phyloP scores from a whole-genome alignment of 495 filamentous ascomycete genomes.

The Tetracladium setigerum region DNA sequence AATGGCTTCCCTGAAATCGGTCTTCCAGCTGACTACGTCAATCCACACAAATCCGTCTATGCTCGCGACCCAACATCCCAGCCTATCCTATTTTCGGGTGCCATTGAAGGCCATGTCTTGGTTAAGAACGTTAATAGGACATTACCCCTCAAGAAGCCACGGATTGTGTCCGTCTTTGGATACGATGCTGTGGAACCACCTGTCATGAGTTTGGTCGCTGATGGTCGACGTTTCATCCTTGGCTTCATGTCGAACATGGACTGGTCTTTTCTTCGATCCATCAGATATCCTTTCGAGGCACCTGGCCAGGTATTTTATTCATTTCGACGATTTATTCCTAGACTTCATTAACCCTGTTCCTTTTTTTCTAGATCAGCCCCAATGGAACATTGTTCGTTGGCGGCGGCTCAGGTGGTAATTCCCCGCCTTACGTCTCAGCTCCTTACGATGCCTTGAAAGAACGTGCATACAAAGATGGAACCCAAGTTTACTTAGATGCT shows the following conservation, averaged over 20 bases:
- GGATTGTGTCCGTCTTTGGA: conserved; percentile 41
- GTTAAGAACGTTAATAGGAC: conserved; percentile 51
- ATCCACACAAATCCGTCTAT: conserved; percentile 44
- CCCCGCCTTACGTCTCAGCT: conserved; percentile 26
- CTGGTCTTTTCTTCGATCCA: too few relatives aligned
- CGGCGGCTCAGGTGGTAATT: conserved; percentile 13
- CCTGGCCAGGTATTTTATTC: too few relatives aligned
- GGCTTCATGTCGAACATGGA: too few relatives aligned
- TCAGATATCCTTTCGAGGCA: too few relatives aligned
- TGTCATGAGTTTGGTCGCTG: not conserved
- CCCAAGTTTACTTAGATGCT: conserved; percentile 39
- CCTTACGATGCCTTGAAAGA: conserved; percentile 52
- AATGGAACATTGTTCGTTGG: conserved; percentile 80
- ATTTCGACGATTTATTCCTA: too few relatives aligned
- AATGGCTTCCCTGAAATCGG: conserved; percentile 32
- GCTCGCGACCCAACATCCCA: conserved; percentile 35
- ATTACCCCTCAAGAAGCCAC: conserved; percentile 45
- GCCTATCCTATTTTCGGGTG: conserved; percentile 34
- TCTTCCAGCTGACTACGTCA: conserved; percentile 42
- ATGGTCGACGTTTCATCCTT: too few relatives aligned
- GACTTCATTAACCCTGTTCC: too few relatives aligned
- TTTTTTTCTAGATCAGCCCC: conserved; percentile 15
- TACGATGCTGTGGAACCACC: conserved; percentile 31
- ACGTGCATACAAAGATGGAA: conserved; percentile 47
- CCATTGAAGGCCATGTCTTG: conserved; percentile 50